Evolutionary conservation across 2,329 filamentous ascomycete genomes (phyloP).

Genomic region (Leptographium radiaticola): DNA sequence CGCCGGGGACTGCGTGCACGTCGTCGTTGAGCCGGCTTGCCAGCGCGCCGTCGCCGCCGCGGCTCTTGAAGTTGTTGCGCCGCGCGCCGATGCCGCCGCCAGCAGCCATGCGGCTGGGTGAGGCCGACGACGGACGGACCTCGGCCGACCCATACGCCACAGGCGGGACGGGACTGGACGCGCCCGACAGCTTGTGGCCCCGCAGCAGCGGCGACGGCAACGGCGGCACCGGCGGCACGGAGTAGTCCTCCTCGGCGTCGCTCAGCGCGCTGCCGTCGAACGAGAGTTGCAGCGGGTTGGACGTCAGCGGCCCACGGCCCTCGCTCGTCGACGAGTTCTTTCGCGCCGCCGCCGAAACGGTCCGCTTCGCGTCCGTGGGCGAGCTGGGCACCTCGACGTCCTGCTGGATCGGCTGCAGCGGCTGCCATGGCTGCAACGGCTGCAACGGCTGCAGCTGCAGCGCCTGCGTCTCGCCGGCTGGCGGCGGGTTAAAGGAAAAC

Average conservation of each 20-base stretch:
- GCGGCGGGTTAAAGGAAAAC: slow-evolving; percentile 41
- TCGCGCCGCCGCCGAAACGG: slow-evolving; percentile 4
- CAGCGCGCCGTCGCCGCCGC: slow-evolving; percentile 23
- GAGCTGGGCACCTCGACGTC: slow-evolving; percentile 15
- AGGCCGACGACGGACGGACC: not conserved
- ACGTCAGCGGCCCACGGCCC: slow-evolving; percentile 11
- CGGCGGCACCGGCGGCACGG: slow-evolving; percentile 43
- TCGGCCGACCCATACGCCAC: not conserved
- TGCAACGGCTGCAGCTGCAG: not conserved
- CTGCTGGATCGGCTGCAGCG: slow-evolving; percentile 1
- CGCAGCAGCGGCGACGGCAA: slow-evolving; percentile 24
- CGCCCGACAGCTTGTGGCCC: slow-evolving; percentile 10
- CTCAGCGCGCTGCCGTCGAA: slow-evolving; percentile 12
- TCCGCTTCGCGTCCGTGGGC: slow-evolving; percentile 9
- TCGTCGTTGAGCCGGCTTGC: slow-evolving; percentile 19
- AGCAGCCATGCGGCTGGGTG: not conserved
- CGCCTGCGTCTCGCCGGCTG: not conserved
- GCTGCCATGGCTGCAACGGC: not conserved
- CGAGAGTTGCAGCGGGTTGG: slow-evolving; percentile 23
- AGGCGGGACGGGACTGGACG: not conserved
- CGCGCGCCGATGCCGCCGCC: slow-evolving; percentile 10
- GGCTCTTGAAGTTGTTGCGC: slow-evolving; percentile 27
- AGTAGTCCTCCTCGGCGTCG: slow-evolving; percentile 21
- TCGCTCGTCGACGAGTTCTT: not conserved
- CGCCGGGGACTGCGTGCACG: slow-evolving; percentile 24